A percentile compares a stretch with the other conserved stretches of the same genome.
Conservation (phyloP, 441 rosid species). For the Brassica hybrid region DNA sequence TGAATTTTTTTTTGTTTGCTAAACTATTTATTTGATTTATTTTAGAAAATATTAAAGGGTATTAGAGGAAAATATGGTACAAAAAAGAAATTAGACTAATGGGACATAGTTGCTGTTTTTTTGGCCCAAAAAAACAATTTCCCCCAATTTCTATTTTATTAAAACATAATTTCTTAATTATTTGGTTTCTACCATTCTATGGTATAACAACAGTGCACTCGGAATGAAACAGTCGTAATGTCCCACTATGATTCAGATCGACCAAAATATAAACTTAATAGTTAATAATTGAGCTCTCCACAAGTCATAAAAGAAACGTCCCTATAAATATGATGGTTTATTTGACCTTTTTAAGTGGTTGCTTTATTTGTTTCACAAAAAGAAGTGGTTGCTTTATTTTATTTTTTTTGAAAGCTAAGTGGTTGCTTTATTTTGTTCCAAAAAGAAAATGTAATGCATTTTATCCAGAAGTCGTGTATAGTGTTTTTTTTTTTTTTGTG, state of each 20-base stretch:
- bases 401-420: too few species aligned
- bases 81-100: too few species aligned
- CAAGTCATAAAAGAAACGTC: background rate
- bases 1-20: too few species aligned
- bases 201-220: background rate
- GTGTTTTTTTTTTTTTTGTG: background rate
- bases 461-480: background rate
- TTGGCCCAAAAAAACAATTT: too few species aligned
- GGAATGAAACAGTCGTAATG: background rate
- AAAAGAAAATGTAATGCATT: background rate
- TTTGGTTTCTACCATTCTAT: background rate
- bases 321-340: background rate
- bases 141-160: background rate
- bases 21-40: too few species aligned
- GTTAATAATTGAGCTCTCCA: constrained; percentile 27
- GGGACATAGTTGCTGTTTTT: too few species aligned
- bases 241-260: constrained; percentile 9
- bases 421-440: background rate
- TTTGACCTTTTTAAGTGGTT: background rate
- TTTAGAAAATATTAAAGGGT: too few species aligned
- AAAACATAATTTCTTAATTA: background rate
- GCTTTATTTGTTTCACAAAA: too few species aligned
- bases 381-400: background rate
- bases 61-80: too few species aligned
- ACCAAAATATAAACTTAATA: background rate